Base-by-base conservation (phyloP, 2,329 filamentous ascomycete species). In the Trichoderma sp. region DNA sequence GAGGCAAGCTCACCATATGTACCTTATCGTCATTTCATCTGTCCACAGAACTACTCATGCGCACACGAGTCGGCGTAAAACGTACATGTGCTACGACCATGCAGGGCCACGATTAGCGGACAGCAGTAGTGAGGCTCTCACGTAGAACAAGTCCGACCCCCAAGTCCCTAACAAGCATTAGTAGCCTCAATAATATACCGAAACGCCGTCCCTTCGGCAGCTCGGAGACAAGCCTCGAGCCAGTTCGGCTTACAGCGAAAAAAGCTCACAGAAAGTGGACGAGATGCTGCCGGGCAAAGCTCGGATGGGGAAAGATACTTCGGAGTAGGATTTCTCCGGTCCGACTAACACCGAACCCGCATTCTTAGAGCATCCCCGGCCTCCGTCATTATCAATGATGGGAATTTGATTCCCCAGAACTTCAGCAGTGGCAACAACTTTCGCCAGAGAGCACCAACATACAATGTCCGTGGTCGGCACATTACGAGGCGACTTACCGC, bases 401-500 rank as follows among this genome's bases (percentile, higher is more conserved):
- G 50, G 47, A 51, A 56, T 43, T 51, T 64, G 62, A 64, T 51
- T 19, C 21, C 34, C 54, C 45, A 61, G 43, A 56, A 56, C 58
- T 41, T 65, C 34, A 39, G 39, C 17, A 48, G 56, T 39, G 28
- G 48, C 63, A 61, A 52, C 66, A 41, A 34, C 50, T 9, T 9
- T 70, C 66, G 71, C 54, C 59, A 58, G 19, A 58, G 19, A 50
- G 12, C 44, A 66, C 74, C 77, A 68, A 74, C 79, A 63, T 63
- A 75, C 52, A 69, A 80, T 80, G 78, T 79, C 78, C 67, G 74
- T 74, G 66, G 75, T 75, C 63, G 72, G 71, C 58, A 73, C 73
- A 66, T 68, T 79, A 64, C 83, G 82, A 73, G 83, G 83, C 75
- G 81, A 85, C 68, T 78, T 83, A 77, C 81, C 84, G 66, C 81